Evolutionary conservation across 257 asterid species (phyloP), one percentile per base, ranked within the genome.

Genomic region (Ilex aquifolium): DNA sequence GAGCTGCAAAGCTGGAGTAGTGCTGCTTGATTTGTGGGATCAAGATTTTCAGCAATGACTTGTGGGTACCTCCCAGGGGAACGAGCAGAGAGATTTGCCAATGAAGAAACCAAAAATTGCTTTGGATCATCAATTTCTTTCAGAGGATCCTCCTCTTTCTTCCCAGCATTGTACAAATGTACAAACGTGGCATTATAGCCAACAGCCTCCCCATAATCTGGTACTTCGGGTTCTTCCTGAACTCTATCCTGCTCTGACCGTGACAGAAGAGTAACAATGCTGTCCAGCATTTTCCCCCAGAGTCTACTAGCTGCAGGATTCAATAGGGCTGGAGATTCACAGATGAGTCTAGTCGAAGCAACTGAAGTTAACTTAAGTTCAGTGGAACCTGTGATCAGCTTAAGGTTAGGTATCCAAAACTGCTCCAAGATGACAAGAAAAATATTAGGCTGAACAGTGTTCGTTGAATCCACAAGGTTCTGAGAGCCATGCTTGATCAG

Each of bases 251-350:
- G 83, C 73, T 77, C 94, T 16, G 96, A 85, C 55, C 83, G 78
- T 42, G 92, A 85, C 72, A 93, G 77, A 62, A 93, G 96, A 55
- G 95, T 88, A 71, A 90, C 88, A 72, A 85, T 76, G 79, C 96
- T 90, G 76, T 90, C 90, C 49, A 90, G 92, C 90, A 90, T 69
- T 71, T 87, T 85, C 5, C 95, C 99, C 88, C 90, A 86, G 50
- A 84, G 88, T 60, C 69, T 77, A 50, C 10, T 7, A 7, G 27
- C 30, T 53, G 57, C 27, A 53, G 95, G 46, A 62, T 85, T 86
- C 74, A 86, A 63, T 44, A 85, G 72, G 36, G 87, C 64, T 68
- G 90, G 67, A 73, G 79, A 70, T 73, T 87, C 97, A 39, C 95
- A 80, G 55, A 93, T 68, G 64, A 93, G 82, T 69, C 82, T 85